phyloP scores from a whole-genome alignment of 164 flowering plant genomes.

The Warburgia ugandensis region DNA sequence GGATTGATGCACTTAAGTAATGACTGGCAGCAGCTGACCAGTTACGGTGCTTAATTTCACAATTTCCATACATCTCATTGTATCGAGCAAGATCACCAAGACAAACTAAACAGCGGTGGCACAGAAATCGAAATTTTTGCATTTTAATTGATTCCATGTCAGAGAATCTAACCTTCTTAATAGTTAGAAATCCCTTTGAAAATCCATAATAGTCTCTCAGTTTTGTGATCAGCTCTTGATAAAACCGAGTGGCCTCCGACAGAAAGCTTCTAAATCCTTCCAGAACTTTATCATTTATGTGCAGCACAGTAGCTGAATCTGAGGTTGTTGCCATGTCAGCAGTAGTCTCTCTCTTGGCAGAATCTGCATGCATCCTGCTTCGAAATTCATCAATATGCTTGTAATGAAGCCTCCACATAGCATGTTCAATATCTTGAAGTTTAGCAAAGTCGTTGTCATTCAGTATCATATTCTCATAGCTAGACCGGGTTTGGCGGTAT shows the following conservation, averaged over 20 bases:
- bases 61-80: slow-evolving; percentile 44
- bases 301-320: slow-evolving; percentile 13
- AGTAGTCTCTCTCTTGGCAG: slow-evolving; percentile 21
- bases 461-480: slow-evolving; percentile 50
- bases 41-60: slow-evolving; percentile 24
- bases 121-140: slow-evolving; percentile 38
- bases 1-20: slow-evolving; percentile 55
- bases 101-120: slow-evolving; percentile 70
- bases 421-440: slow-evolving; percentile 56
- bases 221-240: slow-evolving; percentile 43
- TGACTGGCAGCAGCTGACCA: slow-evolving; percentile 68
- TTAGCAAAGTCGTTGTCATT: slow-evolving; percentile 31
- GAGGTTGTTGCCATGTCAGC: slow-evolving; percentile 11
- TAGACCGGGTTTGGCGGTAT: slow-evolving; percentile 42
- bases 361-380: slow-evolving; percentile 28
- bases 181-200: slow-evolving; percentile 24
- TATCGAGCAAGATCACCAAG: slow-evolving; percentile 91
- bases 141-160: slow-evolving; percentile 21
- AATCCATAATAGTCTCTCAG: slow-evolving; percentile 36
- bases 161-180: slow-evolving; percentile 11
- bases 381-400: slow-evolving; percentile 79
- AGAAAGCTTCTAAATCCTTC: slow-evolving; percentile 52
- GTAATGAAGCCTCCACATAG: slow-evolving; percentile 83
- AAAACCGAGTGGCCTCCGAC: slow-evolving; percentile 53
- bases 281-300: slow-evolving; percentile 16